Evolutionary conservation across 306 rosid species (phyloP).

Genomic region (Calophaca sinica): DNA sequence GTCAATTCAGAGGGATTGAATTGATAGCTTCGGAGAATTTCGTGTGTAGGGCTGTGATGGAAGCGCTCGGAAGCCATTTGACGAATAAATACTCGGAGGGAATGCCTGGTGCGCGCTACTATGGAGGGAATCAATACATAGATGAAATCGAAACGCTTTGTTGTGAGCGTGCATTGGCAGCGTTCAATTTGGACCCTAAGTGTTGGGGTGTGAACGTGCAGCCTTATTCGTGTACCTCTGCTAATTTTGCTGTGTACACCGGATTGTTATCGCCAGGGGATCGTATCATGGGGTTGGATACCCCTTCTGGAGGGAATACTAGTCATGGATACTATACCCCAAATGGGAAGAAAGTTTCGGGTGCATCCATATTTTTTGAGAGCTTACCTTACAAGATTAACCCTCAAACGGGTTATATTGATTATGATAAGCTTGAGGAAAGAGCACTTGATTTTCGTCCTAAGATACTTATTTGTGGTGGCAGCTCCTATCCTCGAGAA

Average conservation of each 20-base stretch:
- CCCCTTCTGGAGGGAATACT: conserved; percentile 97
- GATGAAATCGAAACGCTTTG: conserved; percentile 87
- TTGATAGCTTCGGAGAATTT: conserved; percentile 93
- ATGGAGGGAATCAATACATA: conserved; percentile 80
- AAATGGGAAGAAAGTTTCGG: conserved; percentile 85
- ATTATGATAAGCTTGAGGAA: conserved; percentile 93
- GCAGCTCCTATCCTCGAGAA: conserved; percentile 93
- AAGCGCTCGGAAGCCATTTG: conserved; percentile 92
- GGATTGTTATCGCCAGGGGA: conserved; percentile 85
- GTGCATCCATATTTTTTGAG: conserved; percentile 92
- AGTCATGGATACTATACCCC: conserved; percentile 94
- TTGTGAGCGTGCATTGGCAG: conserved; percentile 79
- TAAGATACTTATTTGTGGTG: conserved; percentile 95
- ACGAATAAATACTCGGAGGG: conserved; percentile 95
- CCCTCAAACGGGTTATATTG: conserved; percentile 78
- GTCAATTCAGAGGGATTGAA: conserved; percentile 85
- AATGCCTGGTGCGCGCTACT: conserved; percentile 86
- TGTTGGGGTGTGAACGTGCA: conserved; percentile 95
- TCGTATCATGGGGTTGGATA: conserved; percentile 92
- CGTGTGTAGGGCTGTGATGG: conserved; percentile 85
- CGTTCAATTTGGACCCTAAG: conserved; percentile 70
- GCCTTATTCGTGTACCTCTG: conserved; percentile 93
- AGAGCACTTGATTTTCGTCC: conserved; percentile 96
- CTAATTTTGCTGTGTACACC: conserved; percentile 89
- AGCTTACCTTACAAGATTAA: conserved; percentile 90